Base-by-base conservation (phyloP, 2,329 filamentous ascomycete species). In the Ilyonectria sp. region DNA sequence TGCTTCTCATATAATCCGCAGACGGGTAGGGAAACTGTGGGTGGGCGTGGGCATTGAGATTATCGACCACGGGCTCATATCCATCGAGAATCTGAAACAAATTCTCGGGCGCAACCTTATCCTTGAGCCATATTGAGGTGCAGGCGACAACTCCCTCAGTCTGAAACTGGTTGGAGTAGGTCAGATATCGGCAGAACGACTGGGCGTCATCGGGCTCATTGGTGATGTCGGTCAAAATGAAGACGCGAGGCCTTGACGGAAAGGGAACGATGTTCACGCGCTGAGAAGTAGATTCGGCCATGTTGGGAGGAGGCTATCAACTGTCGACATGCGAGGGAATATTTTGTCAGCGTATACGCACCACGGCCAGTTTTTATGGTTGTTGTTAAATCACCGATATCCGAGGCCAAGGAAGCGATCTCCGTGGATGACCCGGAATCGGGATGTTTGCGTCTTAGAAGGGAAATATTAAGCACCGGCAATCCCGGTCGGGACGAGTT, bases 21-120 rank as follows among this genome's bases (percentile, higher is more conserved):
- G 79, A 73, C 0, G 83, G 82, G 66, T 85, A 86, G 6, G 72
- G 76, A 1, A 76, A 76, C 46, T 83, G 79, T 0, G 81, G 79
- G 59, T 85, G 84, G 2, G 80, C 82, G 68, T 88, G 86, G 0
- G 71, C 70, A 55, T 86, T 85, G 5, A 89, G 77, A 63, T 85
- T 88, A 11, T 82, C 80, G 11, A 81, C 79, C 0, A 82, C 82
- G n/a, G 79, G 69, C 3, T 69, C 80, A 64, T 86, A 86, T 0
- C 79, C 83, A 43, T 85, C 73, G 43, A 85, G 61, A 13, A 71
- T 70, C 21, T 68, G 58, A 7, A 66, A 53, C n/a, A 86, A 80
- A 23, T 83, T 79, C 60, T 84, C 72, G 3, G 83, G 79, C 52
- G 79, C 76, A 21, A 81, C 77, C 29, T 79, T 79, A 40, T 77